Evolutionary conservation across 345 rosid species (phyloP).

Genomic region (Eucalyptus camaldulensis): DNA sequence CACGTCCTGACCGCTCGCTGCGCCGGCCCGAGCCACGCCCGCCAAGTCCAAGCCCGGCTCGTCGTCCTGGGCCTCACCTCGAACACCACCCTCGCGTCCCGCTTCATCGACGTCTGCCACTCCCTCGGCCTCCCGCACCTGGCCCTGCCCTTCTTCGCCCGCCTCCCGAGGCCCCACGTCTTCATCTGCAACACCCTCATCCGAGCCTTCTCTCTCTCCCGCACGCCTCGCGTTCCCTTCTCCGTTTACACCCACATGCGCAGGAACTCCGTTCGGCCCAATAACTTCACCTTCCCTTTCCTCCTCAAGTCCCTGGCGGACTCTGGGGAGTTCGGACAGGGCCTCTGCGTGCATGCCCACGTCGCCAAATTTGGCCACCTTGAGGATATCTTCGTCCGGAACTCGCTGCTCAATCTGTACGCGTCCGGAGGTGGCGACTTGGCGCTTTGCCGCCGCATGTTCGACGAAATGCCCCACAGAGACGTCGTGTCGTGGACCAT

Average conservation of each 20-base stretch:
- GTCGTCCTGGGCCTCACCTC: constrained; percentile 18
- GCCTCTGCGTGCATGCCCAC: constrained; percentile 30
- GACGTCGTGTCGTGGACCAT: constrained; percentile 53
- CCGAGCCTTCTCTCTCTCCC: constrained; percentile 30
- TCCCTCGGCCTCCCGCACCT: constrained; percentile 7
- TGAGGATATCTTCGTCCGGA: constrained; percentile 29
- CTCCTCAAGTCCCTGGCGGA: constrained; percentile 42
- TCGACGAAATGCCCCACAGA: constrained; percentile 36
- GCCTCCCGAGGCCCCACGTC: constrained; percentile 18
- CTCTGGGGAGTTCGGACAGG: constrained; percentile 7
- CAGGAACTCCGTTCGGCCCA: constrained; percentile 9
- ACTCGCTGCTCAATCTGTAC: constrained; percentile 21
- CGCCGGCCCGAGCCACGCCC: constrained; percentile 10
- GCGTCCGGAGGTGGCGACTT: constrained; percentile 16
- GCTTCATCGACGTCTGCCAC: constrained; percentile 25
- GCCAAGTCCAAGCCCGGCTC: constrained; percentile 35
- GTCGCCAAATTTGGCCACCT: constrained; percentile 27
- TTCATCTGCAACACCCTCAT: constrained; percentile 42
- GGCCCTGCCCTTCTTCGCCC: constrained; percentile 10
- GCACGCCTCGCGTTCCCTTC: constrained; percentile 16
- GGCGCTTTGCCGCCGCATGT: constrained; percentile 22
- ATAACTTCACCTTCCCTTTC: constrained; percentile 42
- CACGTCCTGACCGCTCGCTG: constrained; percentile 7
- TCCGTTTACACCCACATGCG: constrained; percentile 29
- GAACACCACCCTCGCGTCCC: constrained; percentile 16